Evolutionary conservation across 2,329 filamentous ascomycete species (phyloP), one percentile per base, ranked within the genome.

Genomic region (Zymoseptoria brevis): DNA sequence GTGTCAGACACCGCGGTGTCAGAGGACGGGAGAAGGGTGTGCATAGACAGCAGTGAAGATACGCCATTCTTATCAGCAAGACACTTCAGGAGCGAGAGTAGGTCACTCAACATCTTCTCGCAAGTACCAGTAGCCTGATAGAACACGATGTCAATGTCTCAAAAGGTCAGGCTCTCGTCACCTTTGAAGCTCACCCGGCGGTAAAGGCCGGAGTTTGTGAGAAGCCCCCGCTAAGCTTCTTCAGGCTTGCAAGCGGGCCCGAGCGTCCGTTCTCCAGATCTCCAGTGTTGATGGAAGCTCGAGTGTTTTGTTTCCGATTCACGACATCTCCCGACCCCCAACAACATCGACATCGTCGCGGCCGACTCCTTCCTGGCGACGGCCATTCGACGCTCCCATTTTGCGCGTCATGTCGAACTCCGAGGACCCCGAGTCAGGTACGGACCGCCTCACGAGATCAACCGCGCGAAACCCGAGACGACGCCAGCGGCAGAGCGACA

Each of bases 401-500:
- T 49, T 29, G n/a, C 53, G 57, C 54, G 53, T 45, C 51, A 60
- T 60, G 58, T 60, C 58, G 26, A 60, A 60, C 30, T 55, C 35
- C 35, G 35, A 45, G 13, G 35, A 45, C 13, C 35, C 35, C 35
- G 35, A 45, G 35, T 45, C 66, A 4, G 61, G 59, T 26, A 65
- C 66, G 41, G 68, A 69, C 62, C 66, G 69, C 54, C 63, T 64
- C 53, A 61, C 68, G 19, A 64, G 65, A 53, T 72, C 71, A 63
- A 72, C 74, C 13, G 69, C 73, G 67, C 74, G 76, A 61, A 79
- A 79, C 63, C 76, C 76, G 48, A 73, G 75, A 60, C 72, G 78
- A 61, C 72, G 77, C 66, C 75, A 75, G 66, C 75, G 77, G 69
- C 73, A 75, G 58, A 68, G 66, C 58, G 75, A 77, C 63, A 75